These are phyloP conservation scores for Porogramme epimiltina DNA, from an alignment of 1,284 basidiomycete genomes.

Conservation along the genomic window DNA sequence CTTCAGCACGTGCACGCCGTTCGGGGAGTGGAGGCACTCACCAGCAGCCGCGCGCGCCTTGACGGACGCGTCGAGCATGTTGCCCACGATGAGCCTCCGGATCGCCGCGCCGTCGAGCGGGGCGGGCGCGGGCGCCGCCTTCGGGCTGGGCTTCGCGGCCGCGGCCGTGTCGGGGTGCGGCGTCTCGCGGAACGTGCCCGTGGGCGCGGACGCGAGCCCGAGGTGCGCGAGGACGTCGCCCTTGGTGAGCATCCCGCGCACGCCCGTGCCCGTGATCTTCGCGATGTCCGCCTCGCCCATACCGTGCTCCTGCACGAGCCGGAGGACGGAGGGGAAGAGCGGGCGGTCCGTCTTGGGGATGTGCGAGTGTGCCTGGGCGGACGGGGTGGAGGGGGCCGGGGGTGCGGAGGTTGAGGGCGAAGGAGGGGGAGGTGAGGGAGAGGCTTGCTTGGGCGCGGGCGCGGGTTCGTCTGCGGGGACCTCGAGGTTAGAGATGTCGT, in stretches of 20 bases:
- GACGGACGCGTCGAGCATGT: conserved; percentile 63
- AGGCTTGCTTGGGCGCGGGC: conserved; percentile 16
- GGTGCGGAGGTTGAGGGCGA: conserved; percentile 25
- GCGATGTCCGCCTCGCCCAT: conserved; percentile 55
- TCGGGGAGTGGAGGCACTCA: conserved; percentile 32
- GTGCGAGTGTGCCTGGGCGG: conserved; percentile 27
- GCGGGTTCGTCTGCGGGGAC: conserved; percentile 55
- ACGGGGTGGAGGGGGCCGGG: conserved; percentile 25
- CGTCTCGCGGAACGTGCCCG: conserved; percentile 68
- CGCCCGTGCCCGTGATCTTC: conserved; percentile 76
- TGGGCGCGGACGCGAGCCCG: conserved; percentile 78
- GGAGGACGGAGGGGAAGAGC: conserved; percentile 78
- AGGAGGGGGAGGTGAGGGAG: conserved; percentile 34
- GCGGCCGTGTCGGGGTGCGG: conserved; percentile 34
- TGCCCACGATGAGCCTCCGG: conserved; percentile 71
- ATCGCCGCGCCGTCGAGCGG: conserved; percentile 65
- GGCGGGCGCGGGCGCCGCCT: conserved; percentile 32
- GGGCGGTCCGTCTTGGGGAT: conserved; percentile 58
- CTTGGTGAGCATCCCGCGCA: conserved; percentile 89
- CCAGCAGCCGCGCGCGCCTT: conserved; percentile 51
- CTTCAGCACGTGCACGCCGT: neutral
- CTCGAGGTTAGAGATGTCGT: conserved; percentile 88
- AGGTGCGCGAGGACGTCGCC: conserved; percentile 85
- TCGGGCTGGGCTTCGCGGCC: conserved; percentile 39
- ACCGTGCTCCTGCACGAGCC: conserved; percentile 63